Conservation (phyloP, 2,329 filamentous ascomycete species). For the Curvularia lunata region DNA sequence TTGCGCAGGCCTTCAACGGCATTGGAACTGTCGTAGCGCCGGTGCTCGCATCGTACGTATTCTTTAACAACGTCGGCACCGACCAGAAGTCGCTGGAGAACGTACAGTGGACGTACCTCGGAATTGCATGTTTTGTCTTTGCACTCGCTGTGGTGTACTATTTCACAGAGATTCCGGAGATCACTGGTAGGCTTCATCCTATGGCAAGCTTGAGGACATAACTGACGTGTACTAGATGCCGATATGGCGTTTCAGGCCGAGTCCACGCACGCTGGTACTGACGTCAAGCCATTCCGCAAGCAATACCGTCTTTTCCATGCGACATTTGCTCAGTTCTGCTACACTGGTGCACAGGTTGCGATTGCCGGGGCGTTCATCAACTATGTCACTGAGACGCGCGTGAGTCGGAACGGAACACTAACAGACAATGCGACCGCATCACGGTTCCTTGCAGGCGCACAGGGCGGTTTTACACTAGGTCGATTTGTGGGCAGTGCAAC, state of each 20-base stretch:
- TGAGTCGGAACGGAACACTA: conserved; percentile 18
- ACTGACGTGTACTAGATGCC: conserved; percentile 24
- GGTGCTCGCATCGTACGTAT: conserved; percentile 65
- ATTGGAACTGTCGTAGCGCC: conserved; percentile 65
- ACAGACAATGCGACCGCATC: conserved; percentile 61
- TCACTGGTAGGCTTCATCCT: conserved; percentile 51
- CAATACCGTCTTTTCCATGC: conserved; percentile 79
- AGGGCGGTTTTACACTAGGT: conserved; percentile 74
- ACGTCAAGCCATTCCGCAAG: conserved; percentile 60
- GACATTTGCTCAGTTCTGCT: conserved; percentile 78
- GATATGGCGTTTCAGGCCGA: conserved; percentile 64
- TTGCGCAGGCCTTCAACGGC: conserved; percentile 65
- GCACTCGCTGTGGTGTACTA: conserved; percentile 65
- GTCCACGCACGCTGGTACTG: conserved; percentile 43
- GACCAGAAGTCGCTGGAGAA: conserved; percentile 60
- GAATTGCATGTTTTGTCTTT: conserved; percentile 66
- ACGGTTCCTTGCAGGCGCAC: conserved; percentile 75
- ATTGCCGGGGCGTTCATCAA: conserved; percentile 55
- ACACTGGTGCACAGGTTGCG: conserved; percentile 74
- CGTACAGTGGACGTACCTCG: conserved; percentile 70
- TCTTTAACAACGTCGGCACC: conserved; percentile 63
- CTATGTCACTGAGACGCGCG: conserved; percentile 58
- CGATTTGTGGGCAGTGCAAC: conserved; percentile 71
- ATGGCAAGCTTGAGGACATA: not conserved
- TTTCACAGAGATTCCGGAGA: conserved; percentile 60